A percentile compares a stretch with the other conserved stretches of the same genome.
Conservation (phyloP, 1,284 basidiomycete genomes). For the Tremellales sp. region DNA sequence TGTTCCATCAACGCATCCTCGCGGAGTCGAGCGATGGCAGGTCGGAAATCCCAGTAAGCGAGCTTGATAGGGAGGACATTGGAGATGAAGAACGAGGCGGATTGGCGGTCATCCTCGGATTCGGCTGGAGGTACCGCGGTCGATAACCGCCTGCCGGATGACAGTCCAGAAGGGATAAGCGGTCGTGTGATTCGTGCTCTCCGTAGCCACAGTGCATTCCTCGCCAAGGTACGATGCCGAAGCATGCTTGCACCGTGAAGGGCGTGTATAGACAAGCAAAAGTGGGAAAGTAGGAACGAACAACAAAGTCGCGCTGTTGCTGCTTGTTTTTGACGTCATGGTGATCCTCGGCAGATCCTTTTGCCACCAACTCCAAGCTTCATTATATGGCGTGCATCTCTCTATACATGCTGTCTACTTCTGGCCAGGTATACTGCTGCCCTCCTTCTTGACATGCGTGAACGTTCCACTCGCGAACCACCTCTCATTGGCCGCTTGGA, state of each 20-base stretch:
- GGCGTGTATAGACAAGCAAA: no score
- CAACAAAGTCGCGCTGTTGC: no score
- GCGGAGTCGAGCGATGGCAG: constrained; percentile 25
- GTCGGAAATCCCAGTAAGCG: constrained; percentile 40
- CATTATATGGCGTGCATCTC: neutral
- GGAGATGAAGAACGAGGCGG: constrained; percentile 47
- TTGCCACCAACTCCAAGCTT: no score
- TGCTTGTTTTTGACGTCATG: no score
- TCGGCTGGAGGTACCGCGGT: neutral
- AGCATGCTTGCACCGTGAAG: no score
- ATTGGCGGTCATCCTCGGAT: constrained; percentile 20
- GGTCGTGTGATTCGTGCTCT: no score
- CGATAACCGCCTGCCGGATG: neutral
- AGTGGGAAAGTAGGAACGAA: no score
- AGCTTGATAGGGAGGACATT: constrained; percentile 47
- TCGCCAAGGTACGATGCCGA: no score
- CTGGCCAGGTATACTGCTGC: constrained; percentile 42
- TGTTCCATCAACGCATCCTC: constrained; percentile 45
- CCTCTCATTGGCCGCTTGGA: constrained; percentile 86
- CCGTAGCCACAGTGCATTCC: no score
- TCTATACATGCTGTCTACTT: constrained; percentile 3
- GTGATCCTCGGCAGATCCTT: no score
- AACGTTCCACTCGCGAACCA: constrained; percentile 87
- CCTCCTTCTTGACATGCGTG: constrained; percentile 48
- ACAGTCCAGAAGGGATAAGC: no score